Percentiles rank a stretch among this genome's conserved stretches.
Conservation (phyloP, 768 basidiomycete genomes). For the Trametes sanguinea region DNA sequence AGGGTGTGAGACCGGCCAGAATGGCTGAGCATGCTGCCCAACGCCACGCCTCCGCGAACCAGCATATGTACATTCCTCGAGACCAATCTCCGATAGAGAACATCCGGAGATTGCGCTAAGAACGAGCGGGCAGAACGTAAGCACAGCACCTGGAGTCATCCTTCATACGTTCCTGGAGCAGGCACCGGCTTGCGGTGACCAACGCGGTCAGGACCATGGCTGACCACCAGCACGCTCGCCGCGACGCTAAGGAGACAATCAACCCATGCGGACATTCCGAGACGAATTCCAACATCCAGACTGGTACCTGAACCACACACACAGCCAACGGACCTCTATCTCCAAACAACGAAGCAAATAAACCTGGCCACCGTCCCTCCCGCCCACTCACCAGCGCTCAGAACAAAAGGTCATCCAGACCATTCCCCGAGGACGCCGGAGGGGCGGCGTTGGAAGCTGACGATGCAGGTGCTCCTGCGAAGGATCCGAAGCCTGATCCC, state of each 20-base stretch:
- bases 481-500: constrained; percentile 33
- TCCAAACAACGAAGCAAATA: constrained; percentile 19
- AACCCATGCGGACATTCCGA: background rate
- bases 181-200: background rate
- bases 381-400: constrained; percentile 25
- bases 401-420: constrained; percentile 44
- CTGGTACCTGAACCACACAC: constrained; percentile 8
- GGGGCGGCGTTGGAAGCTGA: constrained; percentile 24
- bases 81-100: background rate
- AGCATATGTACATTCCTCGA: constrained; percentile 3
- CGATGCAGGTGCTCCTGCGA: constrained; percentile 24
- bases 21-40: constrained; percentile 1
- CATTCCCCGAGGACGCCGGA: constrained; percentile 27
- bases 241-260: background rate
- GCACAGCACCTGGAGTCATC: background rate
- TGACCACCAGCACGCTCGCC: background rate
- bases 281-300: background rate
- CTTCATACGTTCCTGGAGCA: background rate
- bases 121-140: background rate
- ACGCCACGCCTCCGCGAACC: background rate
- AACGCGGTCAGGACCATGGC: constrained; percentile 1
- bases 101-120: background rate
- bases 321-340: constrained; percentile 18
- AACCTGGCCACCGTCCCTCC: background rate
- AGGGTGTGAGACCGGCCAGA: constrained; percentile 10